A percentile compares a stretch with the other conserved stretches of the same genome.
Evolutionary conservation across 2,329 filamentous ascomycete genomes (phyloP).

Genomic region (Botrytis paeoniae): DNA sequence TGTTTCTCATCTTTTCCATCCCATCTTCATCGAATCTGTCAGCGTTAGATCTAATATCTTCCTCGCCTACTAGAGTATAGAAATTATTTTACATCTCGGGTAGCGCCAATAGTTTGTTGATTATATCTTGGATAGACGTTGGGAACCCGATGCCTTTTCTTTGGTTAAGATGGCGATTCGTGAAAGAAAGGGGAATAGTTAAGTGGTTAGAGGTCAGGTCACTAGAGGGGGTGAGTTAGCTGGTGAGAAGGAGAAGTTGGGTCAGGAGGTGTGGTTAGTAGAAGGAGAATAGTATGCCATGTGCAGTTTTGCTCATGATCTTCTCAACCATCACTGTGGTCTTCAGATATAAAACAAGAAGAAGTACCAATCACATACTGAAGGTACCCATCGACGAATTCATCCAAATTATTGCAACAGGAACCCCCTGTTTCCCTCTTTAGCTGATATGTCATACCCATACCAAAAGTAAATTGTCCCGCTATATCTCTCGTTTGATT

Average conservation of each 20-base stretch:
- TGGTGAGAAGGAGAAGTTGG: rapidly evolving
- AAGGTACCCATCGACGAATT: neutral
- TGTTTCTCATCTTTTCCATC: neutral
- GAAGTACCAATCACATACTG: neutral
- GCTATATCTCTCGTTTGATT: neutral
- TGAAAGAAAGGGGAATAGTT: neutral
- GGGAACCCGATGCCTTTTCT: neutral
- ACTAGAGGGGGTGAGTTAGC: neutral
- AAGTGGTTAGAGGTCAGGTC: neutral
- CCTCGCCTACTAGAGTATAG: neutral
- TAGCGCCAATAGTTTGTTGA: neutral
- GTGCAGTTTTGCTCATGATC: neutral
- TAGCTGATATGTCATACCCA: neutral
- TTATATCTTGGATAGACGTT: neutral
- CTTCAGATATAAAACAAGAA: neutral
- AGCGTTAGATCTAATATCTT: neutral
- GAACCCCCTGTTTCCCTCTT: no score
- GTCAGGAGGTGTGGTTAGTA: neutral
- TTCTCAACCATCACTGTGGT: neutral
- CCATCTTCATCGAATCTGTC: neutral
- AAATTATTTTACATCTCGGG: neutral
- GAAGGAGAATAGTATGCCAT: neutral
- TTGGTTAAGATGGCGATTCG: neutral
- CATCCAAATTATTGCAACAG: no score
- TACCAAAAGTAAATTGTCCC: neutral